phyloP scores from a whole-genome alignment of 345 rosid genomes.

The Mallotus nudiflorus region DNA sequence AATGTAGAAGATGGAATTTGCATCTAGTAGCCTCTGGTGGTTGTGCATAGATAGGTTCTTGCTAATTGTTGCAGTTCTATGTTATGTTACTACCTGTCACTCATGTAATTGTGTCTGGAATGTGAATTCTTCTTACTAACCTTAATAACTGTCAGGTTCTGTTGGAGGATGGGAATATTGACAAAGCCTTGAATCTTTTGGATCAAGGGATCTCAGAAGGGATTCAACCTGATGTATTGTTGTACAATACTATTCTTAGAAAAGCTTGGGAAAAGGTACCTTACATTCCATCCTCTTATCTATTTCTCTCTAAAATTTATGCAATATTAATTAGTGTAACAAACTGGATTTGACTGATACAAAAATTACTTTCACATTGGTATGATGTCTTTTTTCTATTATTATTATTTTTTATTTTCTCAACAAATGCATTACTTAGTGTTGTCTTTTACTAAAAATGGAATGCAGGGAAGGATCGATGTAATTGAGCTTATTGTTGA shows the following conservation, averaged over 20 bases:
- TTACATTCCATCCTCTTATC: neutral
- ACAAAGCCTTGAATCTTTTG: slow-evolving; percentile 56
- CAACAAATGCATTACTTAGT: neutral
- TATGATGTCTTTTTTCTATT: neutral
- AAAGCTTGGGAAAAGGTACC: slow-evolving; percentile 56
- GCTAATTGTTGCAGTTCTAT: neutral
- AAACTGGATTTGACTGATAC: neutral
- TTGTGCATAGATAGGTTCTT: neutral
- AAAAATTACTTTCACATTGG: neutral
- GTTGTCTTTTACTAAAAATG: neutral
- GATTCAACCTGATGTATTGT: slow-evolving; percentile 45
- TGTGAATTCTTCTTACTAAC: slow-evolving; percentile 6
- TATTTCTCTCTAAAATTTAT: neutral
- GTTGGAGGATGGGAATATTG: slow-evolving; percentile 46
- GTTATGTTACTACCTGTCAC: neutral
- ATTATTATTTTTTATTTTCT: neutral
- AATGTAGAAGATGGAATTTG: too few relatives aligned
- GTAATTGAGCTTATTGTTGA: slow-evolving; percentile 59
- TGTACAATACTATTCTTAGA: slow-evolving; percentile 64
- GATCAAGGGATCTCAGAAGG: slow-evolving; percentile 52
- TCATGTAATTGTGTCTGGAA: neutral
- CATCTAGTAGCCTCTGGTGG: neutral
- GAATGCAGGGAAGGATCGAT: slow-evolving; percentile 58
- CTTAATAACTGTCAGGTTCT: slow-evolving; percentile 44
- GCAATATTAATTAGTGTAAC: neutral